Base-by-base conservation (phyloP, 179 eudicot genomes). In the Gypsophila paniculata region DNA sequence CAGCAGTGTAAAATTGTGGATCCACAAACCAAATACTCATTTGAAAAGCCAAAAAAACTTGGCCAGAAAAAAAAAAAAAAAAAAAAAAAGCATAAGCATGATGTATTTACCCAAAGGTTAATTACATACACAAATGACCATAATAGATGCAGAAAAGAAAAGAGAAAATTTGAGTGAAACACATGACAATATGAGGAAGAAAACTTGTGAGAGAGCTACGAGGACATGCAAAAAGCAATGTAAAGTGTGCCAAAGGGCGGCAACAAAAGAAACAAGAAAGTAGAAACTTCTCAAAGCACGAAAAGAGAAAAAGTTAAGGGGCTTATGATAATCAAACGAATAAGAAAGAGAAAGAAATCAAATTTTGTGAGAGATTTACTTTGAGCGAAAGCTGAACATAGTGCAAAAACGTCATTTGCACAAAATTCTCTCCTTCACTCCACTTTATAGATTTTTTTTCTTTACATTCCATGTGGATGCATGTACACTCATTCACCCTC, bases 31-130 rank as follows among this genome's bases (percentile, higher is more conserved):
- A n/a, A 36, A 36, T 7, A 36, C 3, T 36, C 53, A 21, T 42
- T 38, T 64, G 52, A 64, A 51, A 64, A 42, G 29, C 10, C 69
- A 65, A 39, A 44, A 25, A 60, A 63, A 29, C 3, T 11, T 65
- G 49, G 4, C 69, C 29, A 10, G 69, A 15, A 44, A 44, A 36
- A 32, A 64, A 42, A 29, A 14, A 12, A 18, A 18, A 64, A 44
- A 18, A 44, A 65, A 49, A 2, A 12, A 65, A 14, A 4, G 67
- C 42, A 15, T 10, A 14, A 1, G 18, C 19, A 63, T 9, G 18
- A n/a, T n/a, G n/a, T n/a, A n/a, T n/a, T n/a, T n/a, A n/a, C n/a
- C n/a, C n/a, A n/a, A n/a, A n/a, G n/a, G n/a, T n/a, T n/a, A 3
- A 63, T 6, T 63, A 3, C 51, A 65, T 44, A 11, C 12, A 18